Evolutionary conservation across 257 asterid genomes (phyloP).

Genomic region (Scutellaria minor): DNA sequence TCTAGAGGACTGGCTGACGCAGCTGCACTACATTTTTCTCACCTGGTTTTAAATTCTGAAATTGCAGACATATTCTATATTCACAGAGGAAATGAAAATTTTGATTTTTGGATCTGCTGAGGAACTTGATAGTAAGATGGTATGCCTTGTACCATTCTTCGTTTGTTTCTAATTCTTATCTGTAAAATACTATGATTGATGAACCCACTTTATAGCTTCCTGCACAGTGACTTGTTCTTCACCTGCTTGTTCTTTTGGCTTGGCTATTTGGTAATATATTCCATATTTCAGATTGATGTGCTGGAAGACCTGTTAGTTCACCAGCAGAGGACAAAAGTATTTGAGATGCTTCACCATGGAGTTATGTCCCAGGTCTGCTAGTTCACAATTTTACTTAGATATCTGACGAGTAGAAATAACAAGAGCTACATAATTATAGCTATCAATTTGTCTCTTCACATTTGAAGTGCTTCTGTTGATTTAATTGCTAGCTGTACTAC

Average conservation of each 20-base stretch:
- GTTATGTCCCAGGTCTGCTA: constrained; percentile 64
- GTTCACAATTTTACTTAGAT: constrained; percentile 26
- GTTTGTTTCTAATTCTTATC: constrained; percentile 23
- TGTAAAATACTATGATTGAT: constrained; percentile 2
- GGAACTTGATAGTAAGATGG: constrained; percentile 50
- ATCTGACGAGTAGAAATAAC: constrained; percentile 27
- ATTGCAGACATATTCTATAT: constrained; percentile 70
- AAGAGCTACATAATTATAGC: constrained; percentile 13
- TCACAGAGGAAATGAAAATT: constrained; percentile 56
- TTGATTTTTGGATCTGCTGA: constrained; percentile 48
- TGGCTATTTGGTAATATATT: constrained; percentile 26
- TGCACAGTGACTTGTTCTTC: constrained; percentile 25
- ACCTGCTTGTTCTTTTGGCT: constrained; percentile 21
- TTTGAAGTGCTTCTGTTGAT: constrained; percentile 27
- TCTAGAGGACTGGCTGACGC: constrained; percentile 13
- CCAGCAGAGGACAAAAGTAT: constrained; percentile 66
- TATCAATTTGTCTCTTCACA: constrained; percentile 29
- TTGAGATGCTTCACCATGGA: constrained; percentile 56
- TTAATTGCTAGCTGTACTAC: constrained; percentile 30
- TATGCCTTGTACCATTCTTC: constrained; percentile 34
- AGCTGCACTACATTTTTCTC: constrained; percentile 32
- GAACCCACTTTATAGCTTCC: constrained; percentile 19
- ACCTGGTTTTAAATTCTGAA: constrained; percentile 37
- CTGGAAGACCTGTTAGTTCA: constrained; percentile 59
- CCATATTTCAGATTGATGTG: constrained; percentile 62